Base-by-base conservation (phyloP, 176 grass and related monocot species). In the Raddia guianensis region DNA sequence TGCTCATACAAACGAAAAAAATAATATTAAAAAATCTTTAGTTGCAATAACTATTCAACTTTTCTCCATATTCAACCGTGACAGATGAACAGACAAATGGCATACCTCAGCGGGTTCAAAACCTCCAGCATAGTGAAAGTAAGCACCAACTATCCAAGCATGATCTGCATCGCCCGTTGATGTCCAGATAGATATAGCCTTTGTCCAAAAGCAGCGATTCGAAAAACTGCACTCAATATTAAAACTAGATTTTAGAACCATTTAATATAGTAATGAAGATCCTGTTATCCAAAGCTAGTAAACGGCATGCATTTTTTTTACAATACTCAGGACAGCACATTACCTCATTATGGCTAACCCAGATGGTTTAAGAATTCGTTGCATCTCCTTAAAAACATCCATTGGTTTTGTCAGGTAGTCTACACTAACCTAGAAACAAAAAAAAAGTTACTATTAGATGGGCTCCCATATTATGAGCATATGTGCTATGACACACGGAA, bases 101-200 rank as follows among this genome's bases (percentile, higher is more conserved):
- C 80, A 51, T 89, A 98, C 95, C 87, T 77, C 77, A 62, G 95
- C 85, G 33, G 90, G 86, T 80, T 98, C 95, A 60, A 98, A 98
- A 77, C 86, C 92, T 87, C 74, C 90, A 68, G 90, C 86, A 81
- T 94, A 98, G 65, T 98, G 95, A 74, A 91, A 98, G 70, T 94
- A 98, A 58, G 95, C 83, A 2, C 92, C 95, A 87, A 98, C 92
- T 55, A 98, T 94, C 95, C 95, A 92, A 78, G 81, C 95, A 89
- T 94, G 92, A 66, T 98, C 95, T 27, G 62, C 90, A 80, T 98
- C 95, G 81, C 95, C 90, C 37, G 95, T 98, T 82, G 95, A 92
- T 59, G 95, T 98, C 95, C 95, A 98, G 73, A 98, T 91, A 64
- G 95, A 98, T 88, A 94, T 87, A 79, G 90, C 95, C 89, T 98